Evolutionary conservation across 2,329 filamentous ascomycete species (phyloP).

Genomic region (Taxawa tesnikishii): DNA sequence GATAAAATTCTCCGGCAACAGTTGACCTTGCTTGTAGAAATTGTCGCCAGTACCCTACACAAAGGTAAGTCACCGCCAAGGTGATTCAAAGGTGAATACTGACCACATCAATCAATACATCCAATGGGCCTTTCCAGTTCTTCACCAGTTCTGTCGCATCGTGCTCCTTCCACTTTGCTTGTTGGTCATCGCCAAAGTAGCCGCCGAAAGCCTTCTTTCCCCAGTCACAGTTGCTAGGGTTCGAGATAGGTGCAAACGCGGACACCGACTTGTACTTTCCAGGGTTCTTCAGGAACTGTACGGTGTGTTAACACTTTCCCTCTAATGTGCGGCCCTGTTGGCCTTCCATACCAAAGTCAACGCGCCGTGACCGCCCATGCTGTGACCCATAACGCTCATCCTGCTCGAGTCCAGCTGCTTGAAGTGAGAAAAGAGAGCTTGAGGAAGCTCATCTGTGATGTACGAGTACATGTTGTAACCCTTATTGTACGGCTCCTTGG

Average conservation of each 20-base stretch:
- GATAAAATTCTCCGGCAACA: slow-evolving; percentile 87
- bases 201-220: slow-evolving; percentile 89
- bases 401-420: slow-evolving; percentile 54
- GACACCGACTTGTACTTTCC: slow-evolving; percentile 80
- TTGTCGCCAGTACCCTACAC: slow-evolving; percentile 76
- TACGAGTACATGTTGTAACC: slow-evolving; percentile 96
- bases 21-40: slow-evolving; percentile 89
- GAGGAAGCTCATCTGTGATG: slow-evolving; percentile 77
- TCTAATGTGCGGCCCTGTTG: too few species aligned
- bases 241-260: slow-evolving; percentile 81
- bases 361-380: slow-evolving; percentile 94
- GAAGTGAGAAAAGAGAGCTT: slow-evolving; percentile 60
- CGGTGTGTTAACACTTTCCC: too few species aligned
- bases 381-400: slow-evolving; percentile 83
- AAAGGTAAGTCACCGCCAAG: background rate
- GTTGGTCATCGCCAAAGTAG: slow-evolving; percentile 68
- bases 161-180: slow-evolving; percentile 71
- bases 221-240: slow-evolving; percentile 80
- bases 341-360: slow-evolving; percentile 53
- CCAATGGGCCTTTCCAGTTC: slow-evolving; percentile 58
- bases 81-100: slow-evolving; percentile 20
- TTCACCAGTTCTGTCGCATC: slow-evolving; percentile 85
- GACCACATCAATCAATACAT: slow-evolving; percentile 78
- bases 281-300: slow-evolving; percentile 76
- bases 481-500: slow-evolving; percentile 55